Percentiles rank a stretch among this genome's conserved stretches.
Evolutionary conservation across 2,329 filamentous ascomycete species (phyloP).

Genomic region (Shiraia bambusicola): DNA sequence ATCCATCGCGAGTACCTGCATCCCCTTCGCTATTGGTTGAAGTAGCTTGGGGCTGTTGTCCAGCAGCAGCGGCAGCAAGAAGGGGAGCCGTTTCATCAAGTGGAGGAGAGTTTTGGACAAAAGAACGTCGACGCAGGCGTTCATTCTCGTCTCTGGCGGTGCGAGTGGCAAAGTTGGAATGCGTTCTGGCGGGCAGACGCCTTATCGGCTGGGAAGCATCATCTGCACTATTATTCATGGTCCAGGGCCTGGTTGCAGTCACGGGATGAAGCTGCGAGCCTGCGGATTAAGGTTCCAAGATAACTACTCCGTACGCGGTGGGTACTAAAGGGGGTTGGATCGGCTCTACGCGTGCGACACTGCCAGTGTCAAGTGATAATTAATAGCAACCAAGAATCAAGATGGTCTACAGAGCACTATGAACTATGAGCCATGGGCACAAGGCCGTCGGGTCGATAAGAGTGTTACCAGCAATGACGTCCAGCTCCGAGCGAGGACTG

Average conservation of each 20-base stretch:
- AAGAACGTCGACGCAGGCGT: conserved; percentile 47
- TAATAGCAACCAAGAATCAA: too few relatives aligned
- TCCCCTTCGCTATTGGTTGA: conserved; percentile 3
- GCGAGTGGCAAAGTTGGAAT: conserved; percentile 49
- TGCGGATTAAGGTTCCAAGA: not conserved
- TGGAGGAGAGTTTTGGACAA: conserved; percentile 28
- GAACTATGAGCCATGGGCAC: too few relatives aligned
- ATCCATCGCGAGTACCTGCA: conserved; percentile 14
- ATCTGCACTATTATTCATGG: conserved; percentile 32
- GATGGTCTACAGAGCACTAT: too few relatives aligned
- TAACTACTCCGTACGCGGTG: too few relatives aligned
- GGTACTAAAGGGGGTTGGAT: too few relatives aligned
- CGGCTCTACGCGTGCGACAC: too few relatives aligned
- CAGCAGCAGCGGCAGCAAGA: conserved; percentile 10
- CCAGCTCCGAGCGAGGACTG: too few relatives aligned
- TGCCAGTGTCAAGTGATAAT: too few relatives aligned
- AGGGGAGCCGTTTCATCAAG: conserved; percentile 40
- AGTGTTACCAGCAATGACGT: not conserved
- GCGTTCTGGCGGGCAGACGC: conserved; percentile 34
- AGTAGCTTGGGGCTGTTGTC: conserved; percentile 3
- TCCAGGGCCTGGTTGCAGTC: conserved; percentile 18
- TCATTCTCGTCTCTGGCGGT: conserved; percentile 49
- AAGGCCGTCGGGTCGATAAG: too few relatives aligned
- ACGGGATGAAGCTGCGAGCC: conserved; percentile 12
- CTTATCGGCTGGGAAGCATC: conserved; percentile 20